Evolutionary conservation across 2,329 filamentous ascomycete species (phyloP), one percentile per base, ranked within the genome.

Genomic region (Laburnicola sp.): DNA sequence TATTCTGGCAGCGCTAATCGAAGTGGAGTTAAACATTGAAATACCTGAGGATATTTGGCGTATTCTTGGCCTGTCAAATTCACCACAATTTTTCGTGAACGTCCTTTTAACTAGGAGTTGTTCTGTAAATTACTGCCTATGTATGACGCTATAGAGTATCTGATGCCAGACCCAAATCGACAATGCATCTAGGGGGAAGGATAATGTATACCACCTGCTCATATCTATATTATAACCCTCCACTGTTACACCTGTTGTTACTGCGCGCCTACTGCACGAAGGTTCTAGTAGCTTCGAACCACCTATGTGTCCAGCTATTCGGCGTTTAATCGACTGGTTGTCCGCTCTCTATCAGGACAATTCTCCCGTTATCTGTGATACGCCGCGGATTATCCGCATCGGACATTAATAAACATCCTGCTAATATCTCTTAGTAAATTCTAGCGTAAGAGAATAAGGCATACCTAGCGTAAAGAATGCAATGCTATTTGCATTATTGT

Each of bases 1-100:
- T 23, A 39, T 46, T 31, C 34, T 26, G 4, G n/a, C 34, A 7
- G 6, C 6, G 22, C 28, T 25, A 9, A 46, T 39, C 11, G 34
- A 39, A 27, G 44, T 46, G 35, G 44, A 46, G 34, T 36, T 46
- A 34, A 46, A 46, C 22, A 32, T 38, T 3, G 31, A 38, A 34
- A 23, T 46, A 10, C 32, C 44, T 38, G 26, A 31, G 23, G 44
- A 46, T 10, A 23, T 46, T 31, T 8, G 38, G n/a, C 34, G 9
- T 28, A 9, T 21, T 38, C 44, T 46, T 27, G 44, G 26, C 44
- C 44, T 38, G 25, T 46, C 31, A 31, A 46, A 1, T 46, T 38
- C 22, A 21, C 30, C 28, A 36, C 39, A 32, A 31, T 1, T 25
- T 38, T 38, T 38, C 44, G 44, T 16, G 44, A 46, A 37, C 44